These are phyloP conservation scores for Misopates orontium DNA, from an alignment of 257 asterid genomes.

Conservation along the genomic window DNA sequence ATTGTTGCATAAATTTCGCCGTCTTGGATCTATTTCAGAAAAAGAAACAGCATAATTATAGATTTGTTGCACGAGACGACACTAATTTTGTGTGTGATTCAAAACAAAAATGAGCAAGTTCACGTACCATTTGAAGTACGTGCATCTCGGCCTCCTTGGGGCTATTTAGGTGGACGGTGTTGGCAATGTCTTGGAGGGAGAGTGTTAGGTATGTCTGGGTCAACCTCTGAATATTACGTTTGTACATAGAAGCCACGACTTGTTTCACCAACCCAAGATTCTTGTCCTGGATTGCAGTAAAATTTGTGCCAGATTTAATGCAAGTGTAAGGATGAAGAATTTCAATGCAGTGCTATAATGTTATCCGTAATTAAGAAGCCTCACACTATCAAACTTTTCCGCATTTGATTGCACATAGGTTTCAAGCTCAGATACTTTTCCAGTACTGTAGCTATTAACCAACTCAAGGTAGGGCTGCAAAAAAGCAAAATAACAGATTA, in stretches of 20 bases:
- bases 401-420: conserved; percentile 56
- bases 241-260: conserved; percentile 90
- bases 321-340: conserved; percentile 16
- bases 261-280: conserved; percentile 95
- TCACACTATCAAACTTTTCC: conserved; percentile 77
- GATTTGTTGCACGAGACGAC: not conserved
- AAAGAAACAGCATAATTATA: not conserved
- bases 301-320: not conserved
- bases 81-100: not conserved
- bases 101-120: conserved; percentile 18
- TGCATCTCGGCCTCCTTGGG: conserved; percentile 98
- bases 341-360: conserved; percentile 2
- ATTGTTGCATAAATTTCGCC: conserved; percentile 94
- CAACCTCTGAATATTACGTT: conserved; percentile 93
- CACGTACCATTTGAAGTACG: conserved; percentile 90
- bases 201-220: conserved; percentile 96
- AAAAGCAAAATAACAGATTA: conserved; percentile 1
- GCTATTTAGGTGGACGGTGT: conserved; percentile 65
- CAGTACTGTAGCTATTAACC: conserved; percentile 66
- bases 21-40: conserved; percentile 67
- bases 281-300: conserved; percentile 61
- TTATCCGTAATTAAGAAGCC: conserved; percentile 31
- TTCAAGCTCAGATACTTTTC: conserved; percentile 79
- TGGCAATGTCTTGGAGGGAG: conserved; percentile 95
- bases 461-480: conserved; percentile 84